A percentile compares a stretch with the other conserved stretches of the same genome.
These are phyloP conservation scores for Cucurbita maxima DNA, from an alignment of 306 rosid genomes.

Conservation along the genomic window DNA sequence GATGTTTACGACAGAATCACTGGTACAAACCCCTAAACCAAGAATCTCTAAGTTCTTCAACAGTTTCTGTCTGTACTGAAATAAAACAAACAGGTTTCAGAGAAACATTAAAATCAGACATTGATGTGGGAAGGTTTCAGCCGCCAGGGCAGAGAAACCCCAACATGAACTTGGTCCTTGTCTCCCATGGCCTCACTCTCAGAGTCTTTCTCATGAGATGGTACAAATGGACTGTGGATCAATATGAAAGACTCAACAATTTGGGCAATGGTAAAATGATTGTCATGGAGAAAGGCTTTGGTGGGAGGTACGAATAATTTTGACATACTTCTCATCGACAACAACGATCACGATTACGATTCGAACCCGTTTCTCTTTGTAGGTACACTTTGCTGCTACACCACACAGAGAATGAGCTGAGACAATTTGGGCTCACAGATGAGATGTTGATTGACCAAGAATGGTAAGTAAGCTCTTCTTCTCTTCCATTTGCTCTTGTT, in stretches of 20 bases:
- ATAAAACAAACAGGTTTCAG: slow-evolving; percentile 47
- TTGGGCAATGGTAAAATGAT: slow-evolving; percentile 44
- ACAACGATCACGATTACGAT: background rate
- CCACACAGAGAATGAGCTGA: slow-evolving; percentile 53
- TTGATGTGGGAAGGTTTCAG: slow-evolving; percentile 62
- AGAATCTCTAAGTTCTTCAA: background rate
- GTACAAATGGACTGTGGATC: slow-evolving; percentile 85
- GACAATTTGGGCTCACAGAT: slow-evolving; percentile 62
- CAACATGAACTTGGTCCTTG: slow-evolving; percentile 60
- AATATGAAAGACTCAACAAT: slow-evolving; percentile 55
- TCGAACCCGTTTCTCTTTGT: background rate
- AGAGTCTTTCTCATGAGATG: slow-evolving; percentile 88
- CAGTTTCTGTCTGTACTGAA: background rate
- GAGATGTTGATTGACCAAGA: slow-evolving; percentile 77
- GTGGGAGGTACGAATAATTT: slow-evolving; percentile 46
- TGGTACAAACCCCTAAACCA: slow-evolving; percentile 18
- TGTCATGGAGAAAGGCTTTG: slow-evolving; percentile 73
- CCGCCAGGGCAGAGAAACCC: slow-evolving; percentile 49
- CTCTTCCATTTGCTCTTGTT: background rate
- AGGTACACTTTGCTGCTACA: slow-evolving; percentile 62
- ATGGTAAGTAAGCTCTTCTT: slow-evolving; percentile 26
- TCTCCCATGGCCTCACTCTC: slow-evolving; percentile 74
- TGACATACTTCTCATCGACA: no score
- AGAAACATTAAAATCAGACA: slow-evolving; percentile 70
- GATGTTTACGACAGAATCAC: slow-evolving; percentile 94